Conservation (phyloP, 1,284 basidiomycete species). For the Cutaneotrichosporon sp. region DNA sequence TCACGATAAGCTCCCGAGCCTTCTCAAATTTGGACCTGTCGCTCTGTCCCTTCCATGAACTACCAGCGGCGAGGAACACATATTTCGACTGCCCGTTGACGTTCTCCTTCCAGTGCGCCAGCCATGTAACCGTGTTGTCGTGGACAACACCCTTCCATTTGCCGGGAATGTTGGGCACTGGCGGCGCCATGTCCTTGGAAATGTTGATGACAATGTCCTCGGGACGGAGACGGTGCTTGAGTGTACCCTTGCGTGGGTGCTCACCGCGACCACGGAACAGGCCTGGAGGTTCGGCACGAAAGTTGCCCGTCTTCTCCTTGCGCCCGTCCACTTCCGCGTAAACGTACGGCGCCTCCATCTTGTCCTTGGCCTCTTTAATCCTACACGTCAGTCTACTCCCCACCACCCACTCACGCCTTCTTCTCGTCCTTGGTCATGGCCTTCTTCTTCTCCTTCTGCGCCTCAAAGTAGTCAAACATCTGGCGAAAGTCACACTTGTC, state of each 20-base stretch:
- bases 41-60: constrained; percentile 91
- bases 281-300: constrained; percentile 95
- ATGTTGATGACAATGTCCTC: constrained; percentile 95
- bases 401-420: constrained; percentile 55
- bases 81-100: constrained; percentile 90
- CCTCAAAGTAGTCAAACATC: constrained; percentile 90
- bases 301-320: constrained; percentile 97
- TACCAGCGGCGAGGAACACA: constrained; percentile 89
- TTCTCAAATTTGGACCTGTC: constrained; percentile 96
- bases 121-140: constrained; percentile 93
- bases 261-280: constrained; percentile 96
- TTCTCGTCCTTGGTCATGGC: constrained; percentile 76
- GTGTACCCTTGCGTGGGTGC: constrained; percentile 92
- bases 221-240: constrained; percentile 85
- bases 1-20: constrained; percentile 84
- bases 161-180: constrained; percentile 79
- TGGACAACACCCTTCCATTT: constrained; percentile 78
- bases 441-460: constrained; percentile 90
- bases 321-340: constrained; percentile 85
- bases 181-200: constrained; percentile 64
- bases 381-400: constrained; percentile 17
- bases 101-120: constrained; percentile 96
- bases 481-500: constrained; percentile 87
- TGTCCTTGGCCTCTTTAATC: constrained; percentile 76
- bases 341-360: constrained; percentile 76